Evolutionary conservation across 2,329 filamentous ascomycete genomes (phyloP).

Genomic region (Drechslera avenae): DNA sequence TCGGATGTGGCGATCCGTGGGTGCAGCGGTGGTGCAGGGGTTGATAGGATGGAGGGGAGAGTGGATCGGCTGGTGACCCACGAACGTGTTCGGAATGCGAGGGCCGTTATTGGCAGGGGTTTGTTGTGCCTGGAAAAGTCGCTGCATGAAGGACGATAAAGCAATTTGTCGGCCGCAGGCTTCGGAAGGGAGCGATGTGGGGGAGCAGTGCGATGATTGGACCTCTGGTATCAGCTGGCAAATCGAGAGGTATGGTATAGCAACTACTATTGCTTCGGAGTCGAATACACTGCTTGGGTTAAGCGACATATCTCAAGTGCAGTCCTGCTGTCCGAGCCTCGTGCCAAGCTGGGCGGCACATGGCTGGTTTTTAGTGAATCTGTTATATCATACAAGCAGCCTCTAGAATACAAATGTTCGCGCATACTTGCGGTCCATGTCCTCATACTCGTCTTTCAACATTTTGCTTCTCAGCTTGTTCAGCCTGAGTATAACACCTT

Average conservation of each 20-base stretch:
- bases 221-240: too few species aligned
- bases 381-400: conserved; percentile 4
- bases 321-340: too few species aligned
- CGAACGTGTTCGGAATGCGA: not conserved
- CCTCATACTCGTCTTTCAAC: conserved; percentile 42
- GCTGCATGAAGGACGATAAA: too few species aligned
- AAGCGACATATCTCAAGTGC: too few species aligned
- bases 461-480: conserved; percentile 43
- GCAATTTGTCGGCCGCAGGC: not conserved
- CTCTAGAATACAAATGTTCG: conserved; percentile 44
- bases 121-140: too few species aligned
- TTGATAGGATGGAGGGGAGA: conserved; percentile 19
- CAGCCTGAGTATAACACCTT: conserved; percentile 41
- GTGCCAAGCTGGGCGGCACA: too few species aligned
- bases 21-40: conserved; percentile 9
- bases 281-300: too few species aligned
- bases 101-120: not conserved
- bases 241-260: too few species aligned
- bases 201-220: too few species aligned
- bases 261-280: too few species aligned
- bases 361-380: too few species aligned
- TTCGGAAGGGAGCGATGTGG: too few species aligned
- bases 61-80: conserved; percentile 9
- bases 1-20: conserved; percentile 13
- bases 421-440: conserved; percentile 44